Evolutionary conservation across 345 rosid genomes (phyloP).

Genomic region (Diplotaxis tenuifolia): DNA sequence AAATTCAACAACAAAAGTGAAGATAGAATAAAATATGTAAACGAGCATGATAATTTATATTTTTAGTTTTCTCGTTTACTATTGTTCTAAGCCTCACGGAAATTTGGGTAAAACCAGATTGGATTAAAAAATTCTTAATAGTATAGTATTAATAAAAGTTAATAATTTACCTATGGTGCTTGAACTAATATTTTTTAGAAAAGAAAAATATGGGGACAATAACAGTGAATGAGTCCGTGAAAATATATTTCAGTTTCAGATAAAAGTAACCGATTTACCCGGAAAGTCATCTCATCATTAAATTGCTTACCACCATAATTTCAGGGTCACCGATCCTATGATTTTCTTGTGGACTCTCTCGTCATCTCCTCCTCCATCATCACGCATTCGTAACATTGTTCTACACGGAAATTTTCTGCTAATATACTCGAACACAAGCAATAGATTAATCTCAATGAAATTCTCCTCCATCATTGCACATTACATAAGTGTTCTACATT

Average conservation of each 20-base stretch:
- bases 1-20: too few species aligned
- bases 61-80: too few species aligned
- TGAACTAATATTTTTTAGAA: too few species aligned
- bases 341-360: conserved; percentile 30
- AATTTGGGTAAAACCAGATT: background rate
- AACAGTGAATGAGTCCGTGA: background rate
- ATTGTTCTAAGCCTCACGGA: background rate
- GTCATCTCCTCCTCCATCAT: conserved; percentile 29
- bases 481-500: background rate
- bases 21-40: too few species aligned
- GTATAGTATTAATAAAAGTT: background rate
- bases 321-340: conserved; percentile 44
- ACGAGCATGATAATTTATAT: too few species aligned
- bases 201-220: background rate
- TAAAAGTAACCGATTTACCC: conserved; percentile 46
- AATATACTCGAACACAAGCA: background rate
- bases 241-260: conserved; percentile 38
- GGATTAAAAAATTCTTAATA: too few species aligned
- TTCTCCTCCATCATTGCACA: conserved; percentile 27
- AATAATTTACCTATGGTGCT: background rate
- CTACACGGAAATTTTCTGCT: background rate
- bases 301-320: conserved; percentile 55
- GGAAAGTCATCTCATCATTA: conserved; percentile 56
- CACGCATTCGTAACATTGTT: conserved; percentile 23
- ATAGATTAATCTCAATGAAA: conserved; percentile 31